Base-by-base conservation (phyloP, 805 yeast species). In the Dipodascopsis uninucleata region DNA sequence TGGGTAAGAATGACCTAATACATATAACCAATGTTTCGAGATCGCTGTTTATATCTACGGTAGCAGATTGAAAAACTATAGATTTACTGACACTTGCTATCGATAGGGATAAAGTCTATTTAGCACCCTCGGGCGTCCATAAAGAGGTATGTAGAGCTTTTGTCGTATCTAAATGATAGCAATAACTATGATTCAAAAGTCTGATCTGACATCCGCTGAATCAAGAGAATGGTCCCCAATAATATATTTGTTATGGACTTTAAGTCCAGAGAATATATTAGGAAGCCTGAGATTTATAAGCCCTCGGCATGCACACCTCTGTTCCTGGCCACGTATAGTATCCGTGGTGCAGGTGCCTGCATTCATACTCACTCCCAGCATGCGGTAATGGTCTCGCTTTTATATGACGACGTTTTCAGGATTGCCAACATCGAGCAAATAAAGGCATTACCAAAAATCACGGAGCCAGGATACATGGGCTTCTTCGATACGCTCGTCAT, bases 101-200 rank as follows among this genome's bases (percentile, higher is more conserved):
- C 10, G 25, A 4, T n/a, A 57, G 72, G 1, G 71, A 78, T 49
- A 58, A 68, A 17, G 77, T 85, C 14, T 89, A 75, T 62, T 74
- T 89, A 31, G 94, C 97, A 0, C 97, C 97, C 3, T 84, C 95
- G n/a, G 97, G 97, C 1, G 95, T 89, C 6, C 96, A 89, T 62
- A 89, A 89, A 67, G 97, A 89, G 62, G 63, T 61, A 41, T 2
- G 59, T 33, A 7, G 10, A 17, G 7, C 34, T 21, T 28, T n/a
- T n/a, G n/a, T n/a, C n/a, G n/a, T n/a, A n/a, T 10, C 31, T 31
- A 10, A 24, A 8, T 24, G 26, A 16, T 14, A 18, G 4, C 20
- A 5, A 17, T 17, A 33, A 17, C 14, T 33, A 18, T 14, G 29
- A 14, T 20, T 14, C 39, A 31, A 36, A 21, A 16, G n/a, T 44